These are phyloP conservation scores for Coelastrella sp. DNA, from an alignment of 139 green algal species.

Conservation along the genomic window DNA sequence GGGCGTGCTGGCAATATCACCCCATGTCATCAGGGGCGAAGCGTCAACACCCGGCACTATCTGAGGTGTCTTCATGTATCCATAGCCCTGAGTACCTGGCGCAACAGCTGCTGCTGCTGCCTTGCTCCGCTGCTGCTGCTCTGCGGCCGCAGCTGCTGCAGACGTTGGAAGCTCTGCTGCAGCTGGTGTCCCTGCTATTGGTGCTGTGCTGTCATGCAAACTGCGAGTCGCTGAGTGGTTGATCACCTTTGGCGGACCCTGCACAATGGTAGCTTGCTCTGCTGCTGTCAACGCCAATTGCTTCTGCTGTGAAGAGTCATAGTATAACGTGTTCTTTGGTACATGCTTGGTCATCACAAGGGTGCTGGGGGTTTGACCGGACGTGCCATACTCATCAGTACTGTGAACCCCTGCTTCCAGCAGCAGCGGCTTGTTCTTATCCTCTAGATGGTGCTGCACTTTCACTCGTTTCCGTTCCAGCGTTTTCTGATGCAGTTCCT, in stretches of 20 bases:
- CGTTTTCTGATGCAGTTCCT: conserved; percentile 18
- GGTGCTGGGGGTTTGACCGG: conserved; percentile 70
- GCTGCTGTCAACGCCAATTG: conserved; percentile 54
- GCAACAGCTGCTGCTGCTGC: neutral
- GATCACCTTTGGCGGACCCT: conserved; percentile 79
- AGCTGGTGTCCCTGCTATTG: conserved; percentile 16
- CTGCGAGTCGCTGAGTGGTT: conserved; percentile 73
- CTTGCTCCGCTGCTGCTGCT: neutral
- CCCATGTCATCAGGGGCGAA: conserved; percentile 91
- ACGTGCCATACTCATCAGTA: conserved; percentile 82
- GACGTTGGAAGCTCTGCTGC: conserved; percentile 13
- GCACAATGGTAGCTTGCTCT: conserved; percentile 64
- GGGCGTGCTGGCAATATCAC: conserved; percentile 84
- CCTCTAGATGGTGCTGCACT: conserved; percentile 66
- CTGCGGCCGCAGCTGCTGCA: neutral
- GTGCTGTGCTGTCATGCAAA: conserved; percentile 9
- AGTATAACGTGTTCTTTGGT: conserved; percentile 81
- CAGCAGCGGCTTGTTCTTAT: conserved; percentile 55
- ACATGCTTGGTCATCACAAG: conserved; percentile 67
- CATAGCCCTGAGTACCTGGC: conserved; percentile 41
- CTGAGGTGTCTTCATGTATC: conserved; percentile 53
- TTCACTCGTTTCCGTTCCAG: conserved; percentile 45
- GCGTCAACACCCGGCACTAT: conserved; percentile 52
- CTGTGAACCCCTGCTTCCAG: conserved; percentile 48
- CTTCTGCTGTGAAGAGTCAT: conserved; percentile 63